Evolutionary conservation across 495 filamentous ascomycete genomes (phyloP).

Genomic region (Aspergillus hancockii): DNA sequence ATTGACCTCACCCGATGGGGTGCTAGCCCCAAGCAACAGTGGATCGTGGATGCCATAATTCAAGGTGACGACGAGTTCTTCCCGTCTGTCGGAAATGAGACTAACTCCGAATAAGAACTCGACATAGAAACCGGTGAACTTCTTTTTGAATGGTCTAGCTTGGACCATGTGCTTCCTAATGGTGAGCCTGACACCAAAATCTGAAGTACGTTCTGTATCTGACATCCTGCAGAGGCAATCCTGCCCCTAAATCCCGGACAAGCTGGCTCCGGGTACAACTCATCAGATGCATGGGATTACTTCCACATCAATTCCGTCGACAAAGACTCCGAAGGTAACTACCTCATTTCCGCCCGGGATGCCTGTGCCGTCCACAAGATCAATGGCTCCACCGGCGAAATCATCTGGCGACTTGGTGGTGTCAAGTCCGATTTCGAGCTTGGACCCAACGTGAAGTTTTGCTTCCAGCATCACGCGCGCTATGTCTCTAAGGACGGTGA

Average conservation of each 20-base stretch:
- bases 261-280: slow-evolving; percentile 49
- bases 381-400: slow-evolving; percentile 54
- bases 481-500: slow-evolving; percentile 45
- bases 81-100: background rate
- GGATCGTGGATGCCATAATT: slow-evolving; percentile 47
- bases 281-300: slow-evolving; percentile 45
- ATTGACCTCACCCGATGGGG: slow-evolving; percentile 38
- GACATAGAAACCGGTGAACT: slow-evolving; percentile 40
- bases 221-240: slow-evolving; percentile 41
- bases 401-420: slow-evolving; percentile 59
- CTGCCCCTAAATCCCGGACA: slow-evolving; percentile 53
- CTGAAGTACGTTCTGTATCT: background rate
- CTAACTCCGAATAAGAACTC: slow-evolving; percentile 27
- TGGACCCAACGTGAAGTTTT: slow-evolving; percentile 49
- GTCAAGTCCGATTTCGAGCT: slow-evolving; percentile 43
- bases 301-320: slow-evolving; percentile 44
- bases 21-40: slow-evolving; percentile 37
- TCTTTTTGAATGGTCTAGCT: slow-evolving; percentile 44
- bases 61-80: slow-evolving; percentile 28
- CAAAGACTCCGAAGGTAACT: slow-evolving; percentile 47
- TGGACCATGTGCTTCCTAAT: slow-evolving; percentile 44
- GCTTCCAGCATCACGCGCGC: slow-evolving; percentile 61
- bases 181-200: slow-evolving; percentile 27
- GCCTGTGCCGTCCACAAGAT: slow-evolving; percentile 56
- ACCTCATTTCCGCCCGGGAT: slow-evolving; percentile 58